Evolutionary conservation across 1,284 basidiomycete genomes (phyloP).

Genomic region (Ustilago cynodontis): DNA sequence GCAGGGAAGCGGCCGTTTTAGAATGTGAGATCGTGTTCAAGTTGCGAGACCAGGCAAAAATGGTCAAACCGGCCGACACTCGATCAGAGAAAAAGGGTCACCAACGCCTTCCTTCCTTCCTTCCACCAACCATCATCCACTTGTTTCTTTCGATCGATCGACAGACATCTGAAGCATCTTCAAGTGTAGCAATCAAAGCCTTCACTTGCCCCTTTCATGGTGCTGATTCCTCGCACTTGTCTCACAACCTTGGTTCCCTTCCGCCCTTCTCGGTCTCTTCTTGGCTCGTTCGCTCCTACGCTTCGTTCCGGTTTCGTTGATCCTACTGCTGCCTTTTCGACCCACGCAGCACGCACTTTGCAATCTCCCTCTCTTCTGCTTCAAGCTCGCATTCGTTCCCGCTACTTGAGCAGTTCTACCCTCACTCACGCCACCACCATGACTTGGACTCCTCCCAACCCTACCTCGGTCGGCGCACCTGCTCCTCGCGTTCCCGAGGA

Average conservation of each 20-base stretch:
- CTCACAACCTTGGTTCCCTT: background rate
- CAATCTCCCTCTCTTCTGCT: too few relatives aligned
- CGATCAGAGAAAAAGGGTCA: background rate
- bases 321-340: constrained; percentile 6
- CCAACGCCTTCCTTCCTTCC: background rate
- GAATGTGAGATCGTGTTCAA: background rate
- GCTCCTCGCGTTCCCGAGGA: constrained; percentile 49
- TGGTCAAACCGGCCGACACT: background rate
- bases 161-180: constrained; percentile 17
- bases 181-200: constrained; percentile 6
- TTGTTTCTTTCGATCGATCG: background rate
- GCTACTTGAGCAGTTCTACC: background rate
- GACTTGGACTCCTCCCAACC: constrained; percentile 63
- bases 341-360: background rate
- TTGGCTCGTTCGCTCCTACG: constrained; percentile 41
- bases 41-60: background rate
- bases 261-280: constrained; percentile 25
- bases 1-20: background rate
- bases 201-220: constrained; percentile 32
- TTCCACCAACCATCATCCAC: constrained; percentile 6
- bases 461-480: constrained; percentile 59
- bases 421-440: constrained; percentile 19
- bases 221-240: constrained; percentile 21
- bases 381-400: too few relatives aligned
- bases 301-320: constrained; percentile 18